Evolutionary conservation across 495 filamentous ascomycete species (phyloP).

Genomic region (Penicillium samsonianum): DNA sequence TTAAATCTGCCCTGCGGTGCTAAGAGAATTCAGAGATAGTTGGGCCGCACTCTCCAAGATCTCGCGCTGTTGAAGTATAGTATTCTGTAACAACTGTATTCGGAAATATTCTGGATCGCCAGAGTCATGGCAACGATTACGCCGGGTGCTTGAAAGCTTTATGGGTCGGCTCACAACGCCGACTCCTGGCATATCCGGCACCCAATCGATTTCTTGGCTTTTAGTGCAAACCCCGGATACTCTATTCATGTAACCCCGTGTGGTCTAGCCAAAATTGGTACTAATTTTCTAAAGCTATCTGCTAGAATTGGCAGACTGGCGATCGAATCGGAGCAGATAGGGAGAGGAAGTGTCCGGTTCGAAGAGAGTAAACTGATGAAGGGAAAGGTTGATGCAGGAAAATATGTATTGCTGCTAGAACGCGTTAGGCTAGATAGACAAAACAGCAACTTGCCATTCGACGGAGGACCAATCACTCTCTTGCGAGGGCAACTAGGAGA

Average conservation of each 20-base stretch:
- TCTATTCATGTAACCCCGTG: background rate
- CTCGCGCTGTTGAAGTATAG: too few species aligned
- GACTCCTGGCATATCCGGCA: background rate
- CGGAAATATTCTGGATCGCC: too few species aligned
- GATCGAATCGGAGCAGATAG: background rate
- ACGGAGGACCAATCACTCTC: background rate
- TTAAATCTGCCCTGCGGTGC: too few species aligned
- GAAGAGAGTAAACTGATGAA: too few species aligned
- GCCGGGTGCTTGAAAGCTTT: background rate
- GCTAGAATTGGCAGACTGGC: background rate
- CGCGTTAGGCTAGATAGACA: constrained; percentile 1
- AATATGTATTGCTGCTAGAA: background rate
- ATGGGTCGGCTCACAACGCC: background rate
- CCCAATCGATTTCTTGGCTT: background rate
- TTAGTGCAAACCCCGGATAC: background rate
- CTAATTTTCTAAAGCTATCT: background rate
- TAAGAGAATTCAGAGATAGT: too few species aligned
- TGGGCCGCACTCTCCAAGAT: too few species aligned
- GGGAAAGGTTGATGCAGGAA: background rate
- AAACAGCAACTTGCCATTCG: background rate
- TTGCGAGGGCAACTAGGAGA: too few species aligned
- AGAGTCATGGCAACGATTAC: too few species aligned
- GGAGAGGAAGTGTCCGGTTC: background rate
- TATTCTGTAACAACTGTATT: too few species aligned
- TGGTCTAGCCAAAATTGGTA: background rate